These are phyloP conservation scores for Phytophthora pistaciae DNA, from an alignment of 352 stramenopile species.

Conservation along the genomic window DNA sequence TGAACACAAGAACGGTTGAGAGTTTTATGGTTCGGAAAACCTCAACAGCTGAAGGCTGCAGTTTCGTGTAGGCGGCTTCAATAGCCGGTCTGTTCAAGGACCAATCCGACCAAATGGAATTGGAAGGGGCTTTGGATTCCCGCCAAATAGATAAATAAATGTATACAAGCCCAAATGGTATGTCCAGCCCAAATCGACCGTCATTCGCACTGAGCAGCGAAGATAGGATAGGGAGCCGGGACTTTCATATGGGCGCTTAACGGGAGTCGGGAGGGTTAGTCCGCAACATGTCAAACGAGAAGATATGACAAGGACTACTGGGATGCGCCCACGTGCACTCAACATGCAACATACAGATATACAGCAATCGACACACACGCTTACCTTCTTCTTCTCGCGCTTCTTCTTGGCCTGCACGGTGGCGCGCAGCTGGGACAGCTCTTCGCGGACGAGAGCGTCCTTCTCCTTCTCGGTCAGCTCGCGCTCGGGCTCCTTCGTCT, in stretches of 20 bases:
- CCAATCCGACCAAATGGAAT: constrained; percentile 84
- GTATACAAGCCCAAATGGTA: constrained; percentile 23
- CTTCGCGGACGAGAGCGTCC: constrained; percentile 84
- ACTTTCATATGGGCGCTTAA: constrained; percentile 84
- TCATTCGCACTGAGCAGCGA: constrained; percentile 56
- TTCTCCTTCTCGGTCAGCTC: constrained; percentile 87
- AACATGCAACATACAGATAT: constrained; percentile 32
- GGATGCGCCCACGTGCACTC: constrained; percentile 69
- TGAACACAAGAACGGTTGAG: constrained; percentile 93
- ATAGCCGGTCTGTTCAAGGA: constrained; percentile 95
- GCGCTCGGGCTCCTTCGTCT: constrained; percentile 45
- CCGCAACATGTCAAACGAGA: constrained; percentile 84
- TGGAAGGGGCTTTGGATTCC: constrained; percentile 89
- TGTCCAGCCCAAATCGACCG: constrained; percentile 84
- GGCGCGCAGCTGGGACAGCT: constrained; percentile 81
- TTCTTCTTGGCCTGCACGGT: constrained; percentile 89
- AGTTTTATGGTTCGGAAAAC: constrained; percentile 71
- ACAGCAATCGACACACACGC: constrained; percentile 29
- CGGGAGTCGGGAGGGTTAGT: constrained; percentile 93
- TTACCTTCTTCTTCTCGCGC: constrained; percentile 92
- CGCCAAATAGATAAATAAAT: constrained; percentile 48
- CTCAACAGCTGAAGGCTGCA: constrained; percentile 94
- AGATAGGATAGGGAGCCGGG: constrained; percentile 62
- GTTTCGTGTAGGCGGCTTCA: constrained; percentile 85
- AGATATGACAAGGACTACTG: constrained; percentile 90